Base-by-base conservation (phyloP, 257 asterid genomes). In the Ilex asprella region DNA sequence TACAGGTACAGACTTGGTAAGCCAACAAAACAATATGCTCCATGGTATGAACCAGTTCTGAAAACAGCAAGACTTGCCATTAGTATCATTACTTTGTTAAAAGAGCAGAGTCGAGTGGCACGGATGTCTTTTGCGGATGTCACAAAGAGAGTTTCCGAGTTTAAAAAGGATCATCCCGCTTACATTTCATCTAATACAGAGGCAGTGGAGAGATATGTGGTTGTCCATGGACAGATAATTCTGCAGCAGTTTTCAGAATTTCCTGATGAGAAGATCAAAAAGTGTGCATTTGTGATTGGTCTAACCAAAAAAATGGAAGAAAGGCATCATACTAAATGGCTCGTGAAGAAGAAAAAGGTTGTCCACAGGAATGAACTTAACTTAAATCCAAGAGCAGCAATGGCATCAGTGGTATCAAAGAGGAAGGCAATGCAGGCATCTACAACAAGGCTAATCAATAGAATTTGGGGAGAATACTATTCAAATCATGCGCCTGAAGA, bases 361-460 rank as follows among this genome's bases (percentile, higher is more conserved):
- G 65, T 87, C 68, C 77, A 64, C 41, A 82, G 94, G 70, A 57
- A 62, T 47, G 84, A 16, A 47, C 75, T 55, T 47, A 92, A 92
- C 71, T 68, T 82, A 63, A 92, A 92, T 77, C 99, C 99, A 13
- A 80, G 97, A 78, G 93, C 93, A 35, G 87, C 81, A 54, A 82
- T 89, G 80, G 91, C 60, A 56, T 85, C 95, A 55, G 81, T 78
- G 61, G 75, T 77, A 44, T 90, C 97, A 46, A 85, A 82, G 74
- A 83, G 86, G 77, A 86, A 86, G 80, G 84, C 99, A 55, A 92
- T 92, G 99, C 95, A 86, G 73, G 99, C 99, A 16, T 89, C 99
- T 11, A 83, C 97, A 11, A 89, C 99, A 3, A 83, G 84, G 81
- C 78, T 89, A 59, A 81, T 92, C 64, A 85, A 86, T 74, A 77